phyloP scores from a whole-genome alignment of 768 basidiomycete species.

The Suillus cothurnatus region DNA sequence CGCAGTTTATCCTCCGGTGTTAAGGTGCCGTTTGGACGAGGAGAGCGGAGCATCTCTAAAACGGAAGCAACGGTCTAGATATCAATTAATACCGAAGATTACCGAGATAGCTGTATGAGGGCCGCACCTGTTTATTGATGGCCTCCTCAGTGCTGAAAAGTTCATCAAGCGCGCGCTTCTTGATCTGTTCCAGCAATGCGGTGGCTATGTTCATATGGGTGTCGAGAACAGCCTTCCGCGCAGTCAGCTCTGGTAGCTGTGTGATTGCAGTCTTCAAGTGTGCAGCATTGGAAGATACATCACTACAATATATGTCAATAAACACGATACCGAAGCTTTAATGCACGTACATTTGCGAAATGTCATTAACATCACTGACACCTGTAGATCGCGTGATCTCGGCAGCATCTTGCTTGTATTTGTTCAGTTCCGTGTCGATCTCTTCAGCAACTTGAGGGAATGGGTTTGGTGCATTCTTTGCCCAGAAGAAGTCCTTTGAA shows the following conservation, averaged over 20 bases:
- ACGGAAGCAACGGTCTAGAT: slow-evolving; percentile 73
- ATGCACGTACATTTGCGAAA: slow-evolving; percentile 80
- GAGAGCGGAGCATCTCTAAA: slow-evolving; percentile 82
- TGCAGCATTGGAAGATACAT: slow-evolving; percentile 89
- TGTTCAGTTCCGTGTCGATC: slow-evolving; percentile 88
- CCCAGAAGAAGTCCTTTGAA: slow-evolving; percentile 99
- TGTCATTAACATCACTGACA: slow-evolving; percentile 93
- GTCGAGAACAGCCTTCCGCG: slow-evolving; percentile 94
- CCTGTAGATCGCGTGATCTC: slow-evolving; percentile 97
- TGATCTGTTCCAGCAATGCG: slow-evolving; percentile 91
- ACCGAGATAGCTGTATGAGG: neutral
- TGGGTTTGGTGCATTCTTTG: slow-evolving; percentile 91
- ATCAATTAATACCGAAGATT: slow-evolving; percentile 6
- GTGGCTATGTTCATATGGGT: slow-evolving; percentile 99
- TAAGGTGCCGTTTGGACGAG: slow-evolving; percentile 65
- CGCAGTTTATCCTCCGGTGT: slow-evolving; percentile 87
- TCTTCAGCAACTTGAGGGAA: slow-evolving; percentile 99
- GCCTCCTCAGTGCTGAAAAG: slow-evolving; percentile 97
- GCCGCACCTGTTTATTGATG: slow-evolving; percentile 75
- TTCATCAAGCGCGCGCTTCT: slow-evolving; percentile 91
- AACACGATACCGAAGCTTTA: neutral
- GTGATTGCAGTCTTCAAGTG: slow-evolving; percentile 98
- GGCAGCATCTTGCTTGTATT: slow-evolving; percentile 94
- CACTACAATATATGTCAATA: slow-evolving; percentile 46
- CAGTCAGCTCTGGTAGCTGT: slow-evolving; percentile 93